Conservation (phyloP, 495 filamentous ascomycete species). For the Neurospora sp. region DNA sequence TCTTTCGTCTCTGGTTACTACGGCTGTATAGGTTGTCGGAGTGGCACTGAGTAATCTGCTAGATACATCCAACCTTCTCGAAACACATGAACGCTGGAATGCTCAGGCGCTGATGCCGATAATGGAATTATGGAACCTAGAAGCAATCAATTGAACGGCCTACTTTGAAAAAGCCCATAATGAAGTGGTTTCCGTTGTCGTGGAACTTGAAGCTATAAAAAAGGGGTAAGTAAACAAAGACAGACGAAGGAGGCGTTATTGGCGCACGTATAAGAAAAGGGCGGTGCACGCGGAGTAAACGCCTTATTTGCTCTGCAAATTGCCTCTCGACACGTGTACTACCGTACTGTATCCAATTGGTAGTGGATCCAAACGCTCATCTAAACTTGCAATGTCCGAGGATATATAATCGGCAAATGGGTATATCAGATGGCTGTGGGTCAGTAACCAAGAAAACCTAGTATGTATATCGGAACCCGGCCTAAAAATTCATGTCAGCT, state of each 20-base stretch:
- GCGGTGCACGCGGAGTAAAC: not conserved
- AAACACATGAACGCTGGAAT: not conserved
- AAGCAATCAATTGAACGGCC: not conserved
- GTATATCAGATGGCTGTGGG: not conserved
- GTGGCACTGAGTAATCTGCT: not conserved
- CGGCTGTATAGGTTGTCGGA: not conserved
- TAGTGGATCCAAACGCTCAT: not conserved
- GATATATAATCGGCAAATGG: not conserved
- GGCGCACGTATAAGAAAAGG: not conserved
- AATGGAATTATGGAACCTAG: not conserved
- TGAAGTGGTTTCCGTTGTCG: not conserved
- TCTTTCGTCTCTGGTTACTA: not conserved
- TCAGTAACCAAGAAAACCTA: not conserved
- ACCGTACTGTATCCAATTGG: not conserved
- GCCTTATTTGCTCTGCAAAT: not conserved
- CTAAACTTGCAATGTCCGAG: not conserved
- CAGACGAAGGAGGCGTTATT: not conserved
- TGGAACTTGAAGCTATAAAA: not conserved
- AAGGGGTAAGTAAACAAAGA: not conserved
- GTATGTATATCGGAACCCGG: conserved; percentile 17
- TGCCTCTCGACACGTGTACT: not conserved
- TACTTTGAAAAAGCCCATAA: not conserved
- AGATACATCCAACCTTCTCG: not conserved
- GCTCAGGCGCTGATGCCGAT: not conserved
- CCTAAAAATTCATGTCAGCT: not conserved